Evolutionary conservation across 176 grass and related monocot genomes (phyloP).

Genomic region (Echinochloa phyllopogon): DNA sequence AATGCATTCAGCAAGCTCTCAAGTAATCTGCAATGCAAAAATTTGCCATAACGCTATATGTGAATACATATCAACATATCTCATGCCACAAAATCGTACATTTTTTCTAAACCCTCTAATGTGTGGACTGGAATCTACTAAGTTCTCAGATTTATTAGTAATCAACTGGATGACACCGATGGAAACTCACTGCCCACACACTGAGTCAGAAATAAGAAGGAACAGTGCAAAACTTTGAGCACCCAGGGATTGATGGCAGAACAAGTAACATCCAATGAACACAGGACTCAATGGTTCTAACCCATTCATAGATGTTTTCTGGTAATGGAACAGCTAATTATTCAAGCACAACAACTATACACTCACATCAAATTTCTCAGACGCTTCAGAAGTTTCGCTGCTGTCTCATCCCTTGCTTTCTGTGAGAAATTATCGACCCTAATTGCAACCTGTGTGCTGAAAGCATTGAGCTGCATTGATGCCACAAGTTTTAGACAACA

Average conservation of each 20-base stretch:
- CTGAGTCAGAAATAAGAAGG: constrained; percentile 29
- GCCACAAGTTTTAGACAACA: constrained; percentile 50
- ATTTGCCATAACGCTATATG: constrained; percentile 9
- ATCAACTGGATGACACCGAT: background rate
- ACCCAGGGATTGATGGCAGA: constrained; percentile 21
- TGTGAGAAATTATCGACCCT: constrained; percentile 65
- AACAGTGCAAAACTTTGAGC: background rate
- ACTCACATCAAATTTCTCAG: constrained; percentile 91
- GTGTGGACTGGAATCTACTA: background rate
- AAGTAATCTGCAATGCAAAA: constrained; percentile 67
- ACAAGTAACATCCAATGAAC: constrained; percentile 19
- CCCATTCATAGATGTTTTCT: constrained; percentile 26
- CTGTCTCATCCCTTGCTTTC: constrained; percentile 64
- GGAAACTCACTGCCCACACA: constrained; percentile 1
- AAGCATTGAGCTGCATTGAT: constrained; percentile 85
- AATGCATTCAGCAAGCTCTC: constrained; percentile 71
- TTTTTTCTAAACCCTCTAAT: constrained; percentile 23
- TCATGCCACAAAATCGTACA: background rate
- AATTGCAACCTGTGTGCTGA: constrained; percentile 74
- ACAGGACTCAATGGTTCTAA: constrained; percentile 27
- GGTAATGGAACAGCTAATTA: background rate
- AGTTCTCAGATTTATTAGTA: constrained; percentile 16
- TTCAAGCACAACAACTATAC: constrained; percentile 24
- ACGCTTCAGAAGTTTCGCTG: constrained; percentile 78
- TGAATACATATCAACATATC: constrained; percentile 29